Conservation (phyloP, 139 green algal genomes). For the Volvox reticuliferus region DNA sequence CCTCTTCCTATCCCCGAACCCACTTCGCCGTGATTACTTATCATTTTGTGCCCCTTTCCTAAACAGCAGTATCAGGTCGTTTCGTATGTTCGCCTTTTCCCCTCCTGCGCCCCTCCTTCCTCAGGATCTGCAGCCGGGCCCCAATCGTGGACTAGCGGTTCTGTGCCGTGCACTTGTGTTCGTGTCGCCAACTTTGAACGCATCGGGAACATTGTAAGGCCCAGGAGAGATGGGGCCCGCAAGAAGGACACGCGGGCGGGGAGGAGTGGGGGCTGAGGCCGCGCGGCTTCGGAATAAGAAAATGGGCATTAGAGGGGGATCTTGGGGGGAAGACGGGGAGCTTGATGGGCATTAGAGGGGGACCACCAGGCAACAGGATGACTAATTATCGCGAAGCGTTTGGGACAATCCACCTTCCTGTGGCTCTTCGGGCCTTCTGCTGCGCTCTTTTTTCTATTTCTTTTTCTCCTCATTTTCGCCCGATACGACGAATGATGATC, state of each 20-base stretch:
- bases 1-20: neutral
- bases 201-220: conserved; percentile 47
- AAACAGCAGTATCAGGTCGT: too few relatives aligned
- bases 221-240: neutral
- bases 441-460: too few relatives aligned
- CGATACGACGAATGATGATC: too few relatives aligned
- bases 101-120: neutral
- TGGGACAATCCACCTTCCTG: too few relatives aligned
- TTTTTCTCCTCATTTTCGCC: too few relatives aligned
- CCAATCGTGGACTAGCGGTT: conserved; percentile 26
- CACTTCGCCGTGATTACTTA: too few relatives aligned
- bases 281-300: too few relatives aligned
- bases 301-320: neutral
- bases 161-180: conserved; percentile 53
- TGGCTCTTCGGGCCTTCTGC: too few relatives aligned
- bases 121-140: conserved; percentile 17
- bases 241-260: neutral
- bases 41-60: too few relatives aligned
- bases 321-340: neutral
- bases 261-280: neutral
- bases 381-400: too few relatives aligned
- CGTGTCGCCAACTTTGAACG: conserved; percentile 41
- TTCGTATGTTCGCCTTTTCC: too few relatives aligned
- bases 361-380: too few relatives aligned
- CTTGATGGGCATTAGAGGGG: neutral